Evolutionary conservation across 371 early-diverging fungal species (phyloP), one percentile per base, ranked within the genome.

Genomic region (Amoeboradix gromovi): DNA sequence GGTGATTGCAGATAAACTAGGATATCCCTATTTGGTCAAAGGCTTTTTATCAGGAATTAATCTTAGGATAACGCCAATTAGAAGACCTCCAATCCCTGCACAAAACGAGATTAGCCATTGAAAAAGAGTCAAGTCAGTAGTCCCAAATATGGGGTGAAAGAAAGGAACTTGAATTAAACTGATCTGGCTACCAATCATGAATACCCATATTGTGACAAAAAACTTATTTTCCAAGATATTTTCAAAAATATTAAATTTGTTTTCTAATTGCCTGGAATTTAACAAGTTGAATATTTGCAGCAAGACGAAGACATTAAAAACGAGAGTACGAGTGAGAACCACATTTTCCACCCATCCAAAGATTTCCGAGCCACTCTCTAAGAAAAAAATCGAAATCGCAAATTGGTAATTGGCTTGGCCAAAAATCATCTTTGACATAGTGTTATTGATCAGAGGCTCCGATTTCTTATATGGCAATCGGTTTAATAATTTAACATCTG

Each of bases 351-450:
- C 70, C 66, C 28, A 73, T 72, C 31, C 29, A 28, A 69, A 16
- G 2, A 68, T 28, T 17, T 28, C 2, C 1, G 2, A 66, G 5
- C 17, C 27, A 70, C 30, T 48, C 17, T 82, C 80, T 17, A 75
- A 70, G 0, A 27, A 67, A 28, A 27, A 28, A 29, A 66, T 31
- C 5, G 67, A 28, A 29, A 68, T 32, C 27, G 73, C 31, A 67
- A 80, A 72, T 77, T 94, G 93, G 84, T 87, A 91, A 1, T 87
- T 71, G 1, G 89, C 86, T 78, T 90, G 89, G 29, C 86, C 86
- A 29, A 88, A 68, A 71, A 95, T 94, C 87, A 89, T 89, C 73
- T 86, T 86, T 81, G 86, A 86, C 95, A 97, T 95, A 70, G 77
- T 80, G 68, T 79, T 82, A 69, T 81, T 86, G 74, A 97, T 88